A percentile compares a stretch with the other conserved stretches of the same genome.
These are phyloP conservation scores for Cavenderia fasciculata DNA, from an alignment of 78 protist species.

Conservation along the genomic window DNA sequence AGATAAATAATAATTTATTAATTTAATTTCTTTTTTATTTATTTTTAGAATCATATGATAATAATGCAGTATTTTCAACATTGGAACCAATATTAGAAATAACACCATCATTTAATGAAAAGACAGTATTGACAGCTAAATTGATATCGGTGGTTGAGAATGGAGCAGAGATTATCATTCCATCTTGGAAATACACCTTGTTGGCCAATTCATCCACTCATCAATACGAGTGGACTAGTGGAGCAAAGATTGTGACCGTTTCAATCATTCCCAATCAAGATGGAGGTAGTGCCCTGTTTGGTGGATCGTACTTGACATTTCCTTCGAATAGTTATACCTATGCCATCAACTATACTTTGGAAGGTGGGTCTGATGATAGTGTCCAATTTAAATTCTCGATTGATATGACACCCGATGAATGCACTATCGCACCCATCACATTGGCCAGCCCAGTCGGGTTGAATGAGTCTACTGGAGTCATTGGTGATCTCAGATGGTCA, in stretches of 20 bases:
- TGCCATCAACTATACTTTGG: neutral
- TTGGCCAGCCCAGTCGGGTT: constrained; percentile 2
- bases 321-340: constrained; percentile 14
- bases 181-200: neutral
- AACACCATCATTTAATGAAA: neutral
- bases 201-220: neutral
- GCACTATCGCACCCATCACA: neutral
- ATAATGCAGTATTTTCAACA: neutral
- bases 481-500: neutral
- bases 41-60: too few species aligned
- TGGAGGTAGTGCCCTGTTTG: neutral
- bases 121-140: neutral
- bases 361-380: too few species aligned
- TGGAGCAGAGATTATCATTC: constrained; percentile 8
- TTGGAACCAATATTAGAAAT: neutral
- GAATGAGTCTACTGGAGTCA: too few species aligned
- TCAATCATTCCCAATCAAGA: neutral
- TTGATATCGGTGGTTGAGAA: constrained; percentile 1
- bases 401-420: neutral
- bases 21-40: neutral
- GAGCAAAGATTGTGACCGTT: neutral
- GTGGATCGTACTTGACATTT: neutral
- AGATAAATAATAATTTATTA: neutral
- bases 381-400: neutral
- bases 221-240: neutral